Conservation (phyloP, 2,329 filamentous ascomycete genomes). For the Penicillium sp. region DNA sequence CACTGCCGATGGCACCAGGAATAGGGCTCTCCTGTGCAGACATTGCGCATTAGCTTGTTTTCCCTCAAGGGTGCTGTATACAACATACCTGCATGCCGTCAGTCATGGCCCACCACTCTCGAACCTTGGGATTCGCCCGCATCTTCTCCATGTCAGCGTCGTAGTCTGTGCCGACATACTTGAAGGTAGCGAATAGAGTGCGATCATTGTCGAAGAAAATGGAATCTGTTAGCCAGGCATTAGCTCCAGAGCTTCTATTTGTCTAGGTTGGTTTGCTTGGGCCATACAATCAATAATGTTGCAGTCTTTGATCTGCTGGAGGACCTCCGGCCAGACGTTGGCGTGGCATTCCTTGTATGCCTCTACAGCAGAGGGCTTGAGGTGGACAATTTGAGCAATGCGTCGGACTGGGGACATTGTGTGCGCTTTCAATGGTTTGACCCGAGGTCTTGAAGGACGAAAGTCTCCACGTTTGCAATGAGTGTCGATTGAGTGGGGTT, state of each 20-base stretch:
- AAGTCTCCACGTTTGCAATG: not conserved
- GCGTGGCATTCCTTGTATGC: constrained; percentile 75
- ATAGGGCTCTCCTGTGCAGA: constrained; percentile 34
- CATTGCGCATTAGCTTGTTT: constrained; percentile 5
- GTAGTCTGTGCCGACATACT: constrained; percentile 74
- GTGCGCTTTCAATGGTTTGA: not conserved
- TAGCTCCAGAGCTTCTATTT: not conserved
- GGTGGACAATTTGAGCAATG: constrained; percentile 71
- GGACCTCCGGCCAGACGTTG: constrained; percentile 74
- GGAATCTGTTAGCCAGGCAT: constrained; percentile 55
- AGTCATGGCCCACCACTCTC: constrained; percentile 81
- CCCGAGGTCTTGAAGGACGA: not conserved
- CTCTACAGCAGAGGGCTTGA: constrained; percentile 66
- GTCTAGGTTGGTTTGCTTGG: not conserved
- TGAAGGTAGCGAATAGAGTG: constrained; percentile 74
- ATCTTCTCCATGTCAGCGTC: constrained; percentile 75
- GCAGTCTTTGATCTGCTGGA: constrained; percentile 73
- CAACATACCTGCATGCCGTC: constrained; percentile 66
- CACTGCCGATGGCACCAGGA: constrained; percentile 35
- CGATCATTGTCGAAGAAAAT: constrained; percentile 69
- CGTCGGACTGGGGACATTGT: constrained; percentile 39
- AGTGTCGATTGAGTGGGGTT: not conserved
- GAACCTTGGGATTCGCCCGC: constrained; percentile 70
- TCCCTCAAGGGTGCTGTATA: too few species aligned
- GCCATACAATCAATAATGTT: constrained; percentile 71